These are phyloP conservation scores for Solidago caesia DNA, from an alignment of 129 eudicot genomes.

Conservation along the genomic window DNA sequence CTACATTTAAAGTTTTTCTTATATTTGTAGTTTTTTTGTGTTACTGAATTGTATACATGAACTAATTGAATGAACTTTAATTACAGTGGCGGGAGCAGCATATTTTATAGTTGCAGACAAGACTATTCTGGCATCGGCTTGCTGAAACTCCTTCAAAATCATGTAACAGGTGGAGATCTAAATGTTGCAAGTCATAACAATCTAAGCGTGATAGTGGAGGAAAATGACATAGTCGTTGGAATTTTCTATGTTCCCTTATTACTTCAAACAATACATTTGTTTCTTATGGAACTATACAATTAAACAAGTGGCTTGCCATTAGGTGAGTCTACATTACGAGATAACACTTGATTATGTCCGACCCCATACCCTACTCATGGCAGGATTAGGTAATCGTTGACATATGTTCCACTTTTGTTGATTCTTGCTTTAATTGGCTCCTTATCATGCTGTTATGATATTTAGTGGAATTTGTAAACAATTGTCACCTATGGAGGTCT, in stretches of 20 bases:
- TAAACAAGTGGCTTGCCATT: conserved; percentile 52
- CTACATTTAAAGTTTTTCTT: background rate
- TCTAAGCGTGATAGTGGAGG: no score
- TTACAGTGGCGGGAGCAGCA: conserved; percentile 82
- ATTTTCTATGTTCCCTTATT: no score
- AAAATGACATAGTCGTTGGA: no score
- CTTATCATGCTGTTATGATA: conserved; percentile 7
- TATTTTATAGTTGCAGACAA: conserved; percentile 91
- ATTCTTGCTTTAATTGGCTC: conserved; percentile 2
- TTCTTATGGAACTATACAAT: conserved; percentile 82
- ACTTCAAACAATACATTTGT: background rate
- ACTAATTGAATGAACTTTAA: background rate
- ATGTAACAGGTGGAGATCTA: conserved; percentile 10
- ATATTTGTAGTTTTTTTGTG: no score
- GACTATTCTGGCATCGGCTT: conserved; percentile 69
- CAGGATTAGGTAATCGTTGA: no score
- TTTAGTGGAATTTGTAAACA: conserved; percentile 84
- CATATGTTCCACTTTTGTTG: background rate
- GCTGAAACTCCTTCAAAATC: conserved; percentile 65
- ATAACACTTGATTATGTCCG: background rate
- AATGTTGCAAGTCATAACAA: no score
- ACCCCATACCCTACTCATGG: no score
- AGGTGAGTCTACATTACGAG: conserved; percentile 46
- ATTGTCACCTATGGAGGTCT: conserved; percentile 81
- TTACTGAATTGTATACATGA: background rate